Evolutionary conservation across 257 asterid species (phyloP), one percentile per base, ranked within the genome.

Genomic region (Solanum clarkiae): DNA sequence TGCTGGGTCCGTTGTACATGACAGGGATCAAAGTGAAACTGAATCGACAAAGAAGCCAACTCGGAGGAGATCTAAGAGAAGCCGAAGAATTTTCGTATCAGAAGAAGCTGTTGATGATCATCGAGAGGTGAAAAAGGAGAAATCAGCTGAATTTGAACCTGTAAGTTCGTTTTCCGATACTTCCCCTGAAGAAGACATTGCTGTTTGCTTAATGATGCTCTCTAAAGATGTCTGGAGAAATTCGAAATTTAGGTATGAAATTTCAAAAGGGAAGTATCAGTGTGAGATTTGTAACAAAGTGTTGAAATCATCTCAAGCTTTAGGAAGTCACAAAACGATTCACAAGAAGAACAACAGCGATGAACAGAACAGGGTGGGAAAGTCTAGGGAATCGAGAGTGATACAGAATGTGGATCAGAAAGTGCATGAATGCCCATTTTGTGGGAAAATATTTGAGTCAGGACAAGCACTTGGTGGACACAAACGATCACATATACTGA

Each of bases 381-480:
- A 54, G 72, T 49, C 44, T 24, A 75, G 3, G 12, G 22, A 49
- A 77, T 2, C 10, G 26, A 79, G 82, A 79, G 12, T 29, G 49
- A 79, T 36, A 5, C 42, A 79, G 47, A 79, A 53, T 53, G 49
- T 55, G 16, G 85, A 44, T 45, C 32, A 55, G 36, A 89, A 86
- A 71, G 86, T 84, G 84, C 92, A 91, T 83, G 91, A 91, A 55
- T 93, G 97, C 69, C 90, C 90, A 62, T 85, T 91, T 80, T 93
- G 97, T 81, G 90, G 88, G 29, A 93, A 88, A 83, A 86, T 89
- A 32, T 93, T 89, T 54, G 91, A 84, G 84, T 92, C 97, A 40
- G 94, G 91, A 47, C 94, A 93, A 80, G 96, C 96, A 49, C 91
- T 93, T 4, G 96, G 96, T 29, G 97, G 97, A 83, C 97, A 92